Percentiles rank a stretch among this genome's conserved stretches.
These are phyloP conservation scores for Gloeostereum incarnatum DNA, from an alignment of 768 basidiomycete species.

Conservation along the genomic window DNA sequence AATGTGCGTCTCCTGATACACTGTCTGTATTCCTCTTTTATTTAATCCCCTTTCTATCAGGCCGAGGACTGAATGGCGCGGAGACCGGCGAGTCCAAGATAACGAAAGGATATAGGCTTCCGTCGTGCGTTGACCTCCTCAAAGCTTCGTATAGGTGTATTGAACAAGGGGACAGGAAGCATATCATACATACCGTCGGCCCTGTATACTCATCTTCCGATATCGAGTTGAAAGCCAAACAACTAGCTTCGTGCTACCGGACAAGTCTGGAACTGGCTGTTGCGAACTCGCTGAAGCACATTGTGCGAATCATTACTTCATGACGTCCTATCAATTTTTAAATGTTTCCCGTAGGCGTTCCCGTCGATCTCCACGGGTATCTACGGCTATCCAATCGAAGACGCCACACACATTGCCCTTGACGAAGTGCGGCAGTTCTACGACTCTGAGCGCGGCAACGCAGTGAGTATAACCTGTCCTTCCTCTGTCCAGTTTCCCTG, in stretches of 20 bases:
- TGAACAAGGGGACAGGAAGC: slow-evolving; percentile 30
- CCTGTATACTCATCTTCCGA: slow-evolving; percentile 46
- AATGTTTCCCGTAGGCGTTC: slow-evolving; percentile 48
- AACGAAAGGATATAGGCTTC: slow-evolving; percentile 67
- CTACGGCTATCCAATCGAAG: slow-evolving; percentile 68
- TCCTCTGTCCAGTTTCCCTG: slow-evolving; percentile 13
- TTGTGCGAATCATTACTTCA: slow-evolving; percentile 39
- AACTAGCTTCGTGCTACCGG: slow-evolving; percentile 62
- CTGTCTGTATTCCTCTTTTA: neutral
- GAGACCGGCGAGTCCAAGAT: slow-evolving; percentile 71
- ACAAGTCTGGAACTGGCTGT: slow-evolving; percentile 54
- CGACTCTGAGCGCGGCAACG: slow-evolving; percentile 39
- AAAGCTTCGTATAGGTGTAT: neutral
- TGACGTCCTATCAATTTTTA: neutral
- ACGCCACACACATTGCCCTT: slow-evolving; percentile 67
- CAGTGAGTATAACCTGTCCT: too few relatives aligned
- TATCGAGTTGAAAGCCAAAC: slow-evolving; percentile 33
- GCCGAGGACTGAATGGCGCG: slow-evolving; percentile 57
- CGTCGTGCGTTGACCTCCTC: slow-evolving; percentile 45
- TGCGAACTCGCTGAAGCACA: slow-evolving; percentile 48
- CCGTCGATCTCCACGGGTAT: slow-evolving; percentile 74
- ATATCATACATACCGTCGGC: slow-evolving; percentile 79
- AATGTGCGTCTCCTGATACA: slow-evolving; percentile 43
- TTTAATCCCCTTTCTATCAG: slow-evolving; percentile 32
- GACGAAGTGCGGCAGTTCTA: slow-evolving; percentile 45